Evolutionary conservation across 139 green algal species (phyloP), one percentile per base, ranked within the genome.

Genomic region (Chlamydomonas schloesseri): DNA sequence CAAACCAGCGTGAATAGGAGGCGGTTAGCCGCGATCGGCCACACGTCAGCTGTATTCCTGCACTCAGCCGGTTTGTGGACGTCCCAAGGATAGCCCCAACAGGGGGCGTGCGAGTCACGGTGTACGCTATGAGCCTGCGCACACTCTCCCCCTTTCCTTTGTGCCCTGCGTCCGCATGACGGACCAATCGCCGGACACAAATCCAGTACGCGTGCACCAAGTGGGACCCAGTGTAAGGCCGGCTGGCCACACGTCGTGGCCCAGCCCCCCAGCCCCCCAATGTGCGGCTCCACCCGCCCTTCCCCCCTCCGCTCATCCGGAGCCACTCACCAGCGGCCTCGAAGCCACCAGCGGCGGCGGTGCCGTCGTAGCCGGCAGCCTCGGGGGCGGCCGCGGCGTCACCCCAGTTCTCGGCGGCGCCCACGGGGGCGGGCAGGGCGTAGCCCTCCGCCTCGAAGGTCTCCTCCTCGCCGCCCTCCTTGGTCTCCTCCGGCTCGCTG

Each of bases 401-500:
- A 72, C 88, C 89, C 88, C 91, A 94, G 81, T 91, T 91, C 92
- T 95, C 92, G 37, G 89, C 84, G n/a, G 80, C 79, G 31, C 84
- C 85, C 37, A 88, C 47, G 70, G 84, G 79, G 36, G 90, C 82
- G 29, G 88, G 83, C 70, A 92, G 86, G 24, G 86, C 77, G 57
- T 29, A 58, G 70, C 33, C 65, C 31, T 87, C 87, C 8, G 37
- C 74, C 55, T 73, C 86, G 84, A 70, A 89, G 47, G 86, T 87
- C n/a, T 89, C 89, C 77, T 93, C 93, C 81, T 96, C 90, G 70
- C 93, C 91, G 21, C 53, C 82, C 89, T 96, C 95, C 91, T 97
- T 94, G 77, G 93, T 89, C 94, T 98, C 96, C 90, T 98, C 96
- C 14, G 95, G 96, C 89, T 98, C 97, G 87, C 98, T 96, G 74